Base-by-base conservation (phyloP, 1,139 yeast genomes). In the Blastobotrys ciferrii region DNA sequence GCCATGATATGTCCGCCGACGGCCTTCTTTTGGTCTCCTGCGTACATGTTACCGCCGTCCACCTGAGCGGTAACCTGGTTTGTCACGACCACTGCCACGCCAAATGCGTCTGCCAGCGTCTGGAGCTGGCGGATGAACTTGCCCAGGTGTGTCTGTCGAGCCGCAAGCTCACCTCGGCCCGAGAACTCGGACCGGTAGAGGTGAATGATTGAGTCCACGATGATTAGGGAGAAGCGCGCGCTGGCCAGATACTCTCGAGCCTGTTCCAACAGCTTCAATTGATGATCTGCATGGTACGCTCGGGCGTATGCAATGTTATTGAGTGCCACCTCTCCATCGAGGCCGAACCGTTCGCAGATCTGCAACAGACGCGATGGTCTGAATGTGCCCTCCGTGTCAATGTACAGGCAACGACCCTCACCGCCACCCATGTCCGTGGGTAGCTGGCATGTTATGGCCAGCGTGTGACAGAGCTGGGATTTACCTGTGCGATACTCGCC, bases 361-460 rank as follows among this genome's bases (percentile, higher is more conserved):
- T 96, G 84, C 9, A 87, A 85, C 59, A 92, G 75, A 61, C 98
- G 77, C 43, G 84, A 85, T 1, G 98, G 97, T 64, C 98, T 77
- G 68, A 94, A 92, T 0, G 98, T 94, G 13, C 96, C 96, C 64
- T 92, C 99, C 0, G 98, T 92, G 63, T 92, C 99, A 55, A 92
- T 91, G 64, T 87, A 94, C 51, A 94, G 75, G 68, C 98, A 92
- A 67, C 94, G 89, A 35, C 99, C 98, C 71, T 92, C 99, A 45
- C 98, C 99, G 50, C 99, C 99, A 40, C 98, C 98, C 87, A 87
- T 86, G 64, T 92, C 98, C 43, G 92, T 82, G 2, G 98, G 98
- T 51, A 92, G 73, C 68, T 92, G 99, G 66, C 98, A 92, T 1
- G 98, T 91, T 9, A 94, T 96, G 0, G 98, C 96, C 53, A 94